Evolutionary conservation across 208 protist species (phyloP).

Genomic region (Phytomonas sp.): DNA sequence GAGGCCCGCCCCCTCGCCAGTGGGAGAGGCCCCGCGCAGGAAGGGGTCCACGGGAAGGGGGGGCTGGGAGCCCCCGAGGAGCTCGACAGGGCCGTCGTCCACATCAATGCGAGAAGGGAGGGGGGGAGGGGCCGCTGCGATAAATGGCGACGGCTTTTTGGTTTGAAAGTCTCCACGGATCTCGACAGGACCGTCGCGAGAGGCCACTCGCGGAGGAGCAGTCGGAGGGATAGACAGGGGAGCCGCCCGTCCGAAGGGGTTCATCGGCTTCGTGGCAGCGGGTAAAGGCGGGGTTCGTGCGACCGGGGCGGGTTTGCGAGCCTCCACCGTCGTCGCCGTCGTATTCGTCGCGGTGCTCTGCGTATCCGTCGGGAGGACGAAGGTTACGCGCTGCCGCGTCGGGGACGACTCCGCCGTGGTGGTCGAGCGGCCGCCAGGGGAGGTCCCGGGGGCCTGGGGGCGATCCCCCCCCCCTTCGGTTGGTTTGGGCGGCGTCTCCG

Average conservation of each 20-base stretch:
- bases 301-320: neutral
- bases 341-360: neutral
- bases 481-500: neutral
- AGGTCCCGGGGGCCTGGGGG: neutral
- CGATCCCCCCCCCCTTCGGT: neutral
- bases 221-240: neutral
- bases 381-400: constrained; percentile 22
- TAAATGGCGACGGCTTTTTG: too few species aligned
- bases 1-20: neutral
- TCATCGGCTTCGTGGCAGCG: constrained; percentile 17
- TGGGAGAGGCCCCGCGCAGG: constrained; percentile 2
- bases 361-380: neutral
- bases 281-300: neutral
- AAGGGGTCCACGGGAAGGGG: constrained; percentile 23
- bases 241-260: constrained; percentile 23
- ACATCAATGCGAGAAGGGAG: neutral
- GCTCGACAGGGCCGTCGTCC: neutral
- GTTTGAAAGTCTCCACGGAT: too few species aligned
- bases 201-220: neutral
- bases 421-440: neutral
- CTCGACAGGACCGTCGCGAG: too few species aligned
- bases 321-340: neutral
- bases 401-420: constrained; percentile 6
- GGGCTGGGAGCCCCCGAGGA: neutral
- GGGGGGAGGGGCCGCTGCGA: neutral